phyloP scores from a whole-genome alignment of 2,329 filamentous ascomycete species.

The Chlorencoelia australis region DNA sequence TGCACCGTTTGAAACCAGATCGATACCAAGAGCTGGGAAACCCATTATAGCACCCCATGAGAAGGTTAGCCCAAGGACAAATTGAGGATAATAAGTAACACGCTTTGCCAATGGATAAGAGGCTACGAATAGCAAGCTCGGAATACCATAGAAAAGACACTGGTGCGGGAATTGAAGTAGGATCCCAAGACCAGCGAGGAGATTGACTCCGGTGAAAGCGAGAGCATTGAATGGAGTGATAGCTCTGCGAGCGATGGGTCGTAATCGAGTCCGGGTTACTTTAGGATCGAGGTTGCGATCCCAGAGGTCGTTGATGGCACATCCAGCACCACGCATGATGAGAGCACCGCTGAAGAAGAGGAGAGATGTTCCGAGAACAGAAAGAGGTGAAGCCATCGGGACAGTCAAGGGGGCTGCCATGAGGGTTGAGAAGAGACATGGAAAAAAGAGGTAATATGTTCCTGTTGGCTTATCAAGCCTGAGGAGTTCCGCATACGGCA shows the following conservation, averaged over 20 bases:
- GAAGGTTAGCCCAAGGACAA: conserved; percentile 74
- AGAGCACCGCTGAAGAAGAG: conserved; percentile 70
- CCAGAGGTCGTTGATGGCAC: conserved; percentile 85
- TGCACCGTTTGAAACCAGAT: conserved; percentile 53
- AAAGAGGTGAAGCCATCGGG: conserved; percentile 48
- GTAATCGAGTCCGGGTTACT: conserved; percentile 63
- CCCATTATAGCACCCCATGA: conserved; percentile 86
- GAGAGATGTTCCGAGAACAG: conserved; percentile 52
- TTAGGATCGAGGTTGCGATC: conserved; percentile 79
- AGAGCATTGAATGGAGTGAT: conserved; percentile 63
- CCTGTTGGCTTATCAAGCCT: conserved; percentile 74
- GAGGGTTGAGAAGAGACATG: conserved; percentile 75
- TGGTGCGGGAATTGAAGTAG: conserved; percentile 64
- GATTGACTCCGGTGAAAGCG: conserved; percentile 63
- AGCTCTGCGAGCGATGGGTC: conserved; percentile 73
- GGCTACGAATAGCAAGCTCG: conserved; percentile 63
- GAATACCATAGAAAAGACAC: conserved; percentile 70
- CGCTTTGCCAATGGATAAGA: conserved; percentile 77
- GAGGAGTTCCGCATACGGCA: conserved; percentile 75
- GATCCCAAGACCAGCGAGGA: conserved; percentile 62
- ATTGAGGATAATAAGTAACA: conserved; percentile 79
- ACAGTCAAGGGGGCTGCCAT: conserved; percentile 61
- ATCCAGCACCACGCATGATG: conserved; percentile 80
- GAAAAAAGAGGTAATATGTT: conserved; percentile 78
- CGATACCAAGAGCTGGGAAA: conserved; percentile 72